Evolutionary conservation across 495 filamentous ascomycete species (phyloP), one percentile per base, ranked within the genome.

Genomic region (Penicillium longicatenatum): DNA sequence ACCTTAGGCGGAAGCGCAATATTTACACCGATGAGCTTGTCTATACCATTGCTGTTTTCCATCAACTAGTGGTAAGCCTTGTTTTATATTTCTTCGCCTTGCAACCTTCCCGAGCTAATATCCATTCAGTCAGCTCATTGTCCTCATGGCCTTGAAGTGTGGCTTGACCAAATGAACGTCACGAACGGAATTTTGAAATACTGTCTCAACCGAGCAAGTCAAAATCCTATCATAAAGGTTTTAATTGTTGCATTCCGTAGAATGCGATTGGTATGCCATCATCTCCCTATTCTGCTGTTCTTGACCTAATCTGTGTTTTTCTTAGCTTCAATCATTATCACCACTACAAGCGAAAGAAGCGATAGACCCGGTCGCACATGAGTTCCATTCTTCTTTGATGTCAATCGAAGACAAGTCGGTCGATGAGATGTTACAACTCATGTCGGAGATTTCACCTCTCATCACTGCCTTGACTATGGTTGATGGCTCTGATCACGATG

Each of bases 31-130:
- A 54, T 42, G 57, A 54, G 26, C 52, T 55, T 11, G 29, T 60
- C 3, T 60, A 54, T 42, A 60, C 57, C 14, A 21, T 54, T 9
- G 52, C 46, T 2, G 35, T 60, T 16, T 60, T 60, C n/a, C 52
- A 55, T 17, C 39, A 42, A 1, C 48, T 60, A 16, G 57, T 50
- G 52, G 57, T 60, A 46, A 10, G 52, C 29, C 10, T 14, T 19
- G 24, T 17, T 17, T 4, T 2, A 22, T 43, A 33, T 35, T 9
- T 35, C 1, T 35, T 14, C 31, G n/a, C n/a, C n/a, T n/a, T n/a
- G n/a, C n/a, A n/a, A 35, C 6, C 14, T n/a, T 9, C 0, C 42
- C 6, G n/a, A 9, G 21, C 48, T 51, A 33, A 30, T 31, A 26
- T 47, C 14, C 3, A 29, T 21, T 16, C 5, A 60, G 57, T 24